phyloP scores from a whole-genome alignment of 495 filamentous ascomycete genomes.

The Hypoxylon perforatum region DNA sequence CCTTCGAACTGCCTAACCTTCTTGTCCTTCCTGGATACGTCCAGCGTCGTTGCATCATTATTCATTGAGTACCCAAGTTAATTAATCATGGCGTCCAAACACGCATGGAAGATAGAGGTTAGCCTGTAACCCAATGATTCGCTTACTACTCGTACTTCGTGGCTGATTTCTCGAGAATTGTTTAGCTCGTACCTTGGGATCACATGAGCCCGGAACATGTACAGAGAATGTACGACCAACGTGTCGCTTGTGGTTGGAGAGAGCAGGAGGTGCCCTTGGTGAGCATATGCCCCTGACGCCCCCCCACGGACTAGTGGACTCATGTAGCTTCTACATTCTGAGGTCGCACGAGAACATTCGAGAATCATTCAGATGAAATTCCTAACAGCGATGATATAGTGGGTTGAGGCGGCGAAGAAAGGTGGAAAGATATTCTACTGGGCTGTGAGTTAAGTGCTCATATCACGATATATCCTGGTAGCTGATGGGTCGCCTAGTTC shows the following conservation, averaged over 20 bases:
- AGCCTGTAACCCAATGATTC: background rate
- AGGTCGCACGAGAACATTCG: constrained; percentile 1
- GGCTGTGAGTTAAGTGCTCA: constrained; percentile 37
- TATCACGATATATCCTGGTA: constrained; percentile 4
- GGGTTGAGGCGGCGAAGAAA: constrained; percentile 39
- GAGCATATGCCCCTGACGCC: constrained; percentile 5
- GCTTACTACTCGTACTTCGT: background rate
- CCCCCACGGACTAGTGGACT: background rate
- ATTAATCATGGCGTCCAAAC: constrained; percentile 37
- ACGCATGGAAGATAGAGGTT: constrained; percentile 45
- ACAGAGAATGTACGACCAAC: constrained; percentile 51
- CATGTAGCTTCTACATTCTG: constrained; percentile 1
- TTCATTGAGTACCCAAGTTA: background rate
- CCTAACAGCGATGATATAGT: constrained; percentile 25
- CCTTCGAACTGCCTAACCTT: constrained; percentile 1
- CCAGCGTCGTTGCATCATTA: background rate
- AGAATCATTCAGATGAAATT: constrained; percentile 11
- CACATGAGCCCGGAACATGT: constrained; percentile 45
- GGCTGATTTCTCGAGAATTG: constrained; percentile 7
- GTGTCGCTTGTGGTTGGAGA: constrained; percentile 56
- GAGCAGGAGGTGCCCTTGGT: constrained; percentile 39
- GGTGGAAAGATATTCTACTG: constrained; percentile 48
- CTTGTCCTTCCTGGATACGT: background rate
- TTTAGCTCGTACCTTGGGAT: constrained; percentile 55
- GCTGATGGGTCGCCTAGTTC: constrained; percentile 34